Percentiles rank a stretch among this genome's conserved stretches.
Conservation (phyloP, 345 rosid genomes). For the Syzygium aromaticum region DNA sequence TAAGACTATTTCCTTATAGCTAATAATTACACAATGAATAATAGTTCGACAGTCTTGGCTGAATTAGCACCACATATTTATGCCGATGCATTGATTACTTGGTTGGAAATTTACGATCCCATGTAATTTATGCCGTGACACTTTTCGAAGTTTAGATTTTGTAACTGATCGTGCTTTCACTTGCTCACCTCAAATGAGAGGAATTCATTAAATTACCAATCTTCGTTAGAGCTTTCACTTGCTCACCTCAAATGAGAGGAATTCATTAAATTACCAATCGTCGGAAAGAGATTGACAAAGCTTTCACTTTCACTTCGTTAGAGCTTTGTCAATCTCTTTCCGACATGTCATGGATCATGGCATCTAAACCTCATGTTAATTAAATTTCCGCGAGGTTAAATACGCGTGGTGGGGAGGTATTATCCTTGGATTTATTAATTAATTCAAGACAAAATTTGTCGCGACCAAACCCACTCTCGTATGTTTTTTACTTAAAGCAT, state of each 20-base stretch:
- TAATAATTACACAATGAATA: neutral
- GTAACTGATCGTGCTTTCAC: neutral
- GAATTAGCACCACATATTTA: neutral
- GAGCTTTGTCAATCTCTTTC: neutral
- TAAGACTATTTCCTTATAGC: neutral
- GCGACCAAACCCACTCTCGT: neutral
- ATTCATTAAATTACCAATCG: too few relatives aligned
- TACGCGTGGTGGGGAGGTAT: neutral
- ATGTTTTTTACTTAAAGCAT: neutral
- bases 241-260: fast-evolving
- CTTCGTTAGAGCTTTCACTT: neutral
- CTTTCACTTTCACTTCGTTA: too few relatives aligned
- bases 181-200: fast-evolving
- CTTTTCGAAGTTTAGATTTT: too few relatives aligned
- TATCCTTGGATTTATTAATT: neutral
- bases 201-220: too few relatives aligned
- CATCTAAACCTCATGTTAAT: neutral
- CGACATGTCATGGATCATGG: neutral
- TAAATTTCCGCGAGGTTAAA: neutral
- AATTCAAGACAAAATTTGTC: neutral
- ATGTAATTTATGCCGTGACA: neutral
- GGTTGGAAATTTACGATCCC: fast-evolving
- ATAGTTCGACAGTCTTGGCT: neutral
- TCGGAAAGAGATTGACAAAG: too few relatives aligned
- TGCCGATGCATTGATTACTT: neutral